These are phyloP conservation scores for Vairimorpha necatrix DNA, from an alignment of 371 early-diverging fungal species.

Conservation along the genomic window DNA sequence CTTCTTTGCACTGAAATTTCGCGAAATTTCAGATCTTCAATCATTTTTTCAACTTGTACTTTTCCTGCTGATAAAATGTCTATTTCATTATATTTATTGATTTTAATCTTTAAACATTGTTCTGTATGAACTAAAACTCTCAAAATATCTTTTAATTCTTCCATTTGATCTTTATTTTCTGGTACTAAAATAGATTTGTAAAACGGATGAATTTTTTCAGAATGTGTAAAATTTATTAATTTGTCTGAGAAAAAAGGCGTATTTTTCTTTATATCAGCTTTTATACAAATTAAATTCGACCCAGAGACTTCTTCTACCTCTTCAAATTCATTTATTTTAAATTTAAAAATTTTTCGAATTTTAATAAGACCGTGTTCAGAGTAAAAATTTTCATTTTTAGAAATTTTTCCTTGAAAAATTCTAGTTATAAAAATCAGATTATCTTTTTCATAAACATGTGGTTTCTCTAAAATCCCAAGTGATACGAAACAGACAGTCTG, in stretches of 20 bases:
- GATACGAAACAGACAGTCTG: constrained; percentile 27
- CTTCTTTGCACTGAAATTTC: constrained; percentile 19
- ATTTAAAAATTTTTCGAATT: constrained; percentile 47
- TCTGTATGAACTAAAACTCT: constrained; percentile 50
- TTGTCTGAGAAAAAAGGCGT: constrained; percentile 9
- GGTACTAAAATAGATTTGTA: constrained; percentile 37
- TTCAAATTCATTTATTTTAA: constrained; percentile 35
- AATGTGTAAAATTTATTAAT: neutral
- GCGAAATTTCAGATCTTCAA: constrained; percentile 38
- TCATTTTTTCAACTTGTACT: constrained; percentile 62
- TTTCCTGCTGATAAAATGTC: constrained; percentile 55
- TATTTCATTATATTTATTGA: constrained; percentile 56
- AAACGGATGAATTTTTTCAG: constrained; percentile 32
- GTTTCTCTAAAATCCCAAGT: constrained; percentile 19
- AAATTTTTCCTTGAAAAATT: constrained; percentile 35
- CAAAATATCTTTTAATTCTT: constrained; percentile 42
- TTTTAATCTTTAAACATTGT: constrained; percentile 47
- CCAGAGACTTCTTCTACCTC: constrained; percentile 24
- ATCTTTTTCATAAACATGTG: constrained; percentile 8
- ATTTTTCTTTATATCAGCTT: constrained; percentile 49
- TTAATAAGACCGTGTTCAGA: neutral
- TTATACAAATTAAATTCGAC: constrained; percentile 36
- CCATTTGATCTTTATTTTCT: constrained; percentile 10
- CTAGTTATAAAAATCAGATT: constrained; percentile 49
- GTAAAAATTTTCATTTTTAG: constrained; percentile 27